These are phyloP conservation scores for Acephala macrosclerotiorum DNA, from an alignment of 2,329 filamentous ascomycete species.

Conservation along the genomic window DNA sequence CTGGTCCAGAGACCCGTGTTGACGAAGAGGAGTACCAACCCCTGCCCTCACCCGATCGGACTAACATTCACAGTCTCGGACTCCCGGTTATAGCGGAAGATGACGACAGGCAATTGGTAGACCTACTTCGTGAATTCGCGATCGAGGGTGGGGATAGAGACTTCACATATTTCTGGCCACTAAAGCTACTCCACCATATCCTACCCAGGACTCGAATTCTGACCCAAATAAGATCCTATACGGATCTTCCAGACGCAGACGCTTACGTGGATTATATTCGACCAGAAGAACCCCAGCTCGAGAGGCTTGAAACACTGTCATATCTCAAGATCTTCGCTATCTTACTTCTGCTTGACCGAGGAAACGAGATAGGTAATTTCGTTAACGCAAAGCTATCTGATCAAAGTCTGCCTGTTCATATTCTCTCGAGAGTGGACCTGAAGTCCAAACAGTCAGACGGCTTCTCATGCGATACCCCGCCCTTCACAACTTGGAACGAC, in stretches of 20 bases:
- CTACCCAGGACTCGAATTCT: neutral
- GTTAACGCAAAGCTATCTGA: constrained; percentile 17
- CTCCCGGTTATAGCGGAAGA: neutral
- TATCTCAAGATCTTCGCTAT: constrained; percentile 16
- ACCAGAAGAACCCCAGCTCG: neutral
- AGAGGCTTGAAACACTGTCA: neutral
- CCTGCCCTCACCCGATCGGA: too few relatives aligned
- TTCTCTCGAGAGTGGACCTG: neutral
- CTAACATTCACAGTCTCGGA: too few relatives aligned
- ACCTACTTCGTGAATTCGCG: constrained; percentile 8
- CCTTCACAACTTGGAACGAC: too few relatives aligned
- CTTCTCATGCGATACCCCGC: too few relatives aligned
- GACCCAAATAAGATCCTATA: neutral
- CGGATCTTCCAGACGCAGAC: neutral
- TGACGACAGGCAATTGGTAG: neutral
- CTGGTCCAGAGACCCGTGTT: too few relatives aligned
- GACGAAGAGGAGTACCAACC: too few relatives aligned
- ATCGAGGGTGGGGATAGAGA: constrained; percentile 6
- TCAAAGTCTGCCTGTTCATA: constrained; percentile 20
- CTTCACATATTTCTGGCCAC: neutral
- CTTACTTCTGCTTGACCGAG: constrained; percentile 8
- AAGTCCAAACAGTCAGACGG: too few relatives aligned
- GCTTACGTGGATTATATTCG: neutral
- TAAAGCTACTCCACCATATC: neutral
- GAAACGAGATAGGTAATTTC: constrained; percentile 15